Percentiles rank a stretch among this genome's conserved stretches.
Evolutionary conservation across 2,329 filamentous ascomycete species (phyloP).

Genomic region (Gaeumannomyces sp.): DNA sequence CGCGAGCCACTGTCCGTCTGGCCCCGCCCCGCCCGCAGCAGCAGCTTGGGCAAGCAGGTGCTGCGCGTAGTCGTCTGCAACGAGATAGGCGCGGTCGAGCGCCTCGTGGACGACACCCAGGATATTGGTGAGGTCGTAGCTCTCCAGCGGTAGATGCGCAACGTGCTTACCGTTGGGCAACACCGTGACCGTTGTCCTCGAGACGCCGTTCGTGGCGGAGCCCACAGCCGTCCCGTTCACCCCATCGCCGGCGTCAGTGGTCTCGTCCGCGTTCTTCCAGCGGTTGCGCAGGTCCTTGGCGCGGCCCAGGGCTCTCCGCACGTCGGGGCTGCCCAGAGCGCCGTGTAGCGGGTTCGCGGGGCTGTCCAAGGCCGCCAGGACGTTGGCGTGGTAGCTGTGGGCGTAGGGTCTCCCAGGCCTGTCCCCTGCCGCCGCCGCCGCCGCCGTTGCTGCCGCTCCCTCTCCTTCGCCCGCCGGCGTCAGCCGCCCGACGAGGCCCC

Average conservation of each 20-base stretch:
- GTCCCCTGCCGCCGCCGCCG: constrained; percentile 17
- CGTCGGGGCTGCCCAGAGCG: constrained; percentile 48
- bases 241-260: constrained; percentile 6
- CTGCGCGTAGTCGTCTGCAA: constrained; percentile 42
- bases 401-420: constrained; percentile 4
- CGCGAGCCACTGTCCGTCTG: background rate
- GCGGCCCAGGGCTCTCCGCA: constrained; percentile 51
- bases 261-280: constrained; percentile 62
- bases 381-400: constrained; percentile 61
- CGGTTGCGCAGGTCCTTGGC: constrained; percentile 67
- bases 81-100: constrained; percentile 49
- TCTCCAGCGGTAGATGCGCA: constrained; percentile 39
- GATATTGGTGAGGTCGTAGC: constrained; percentile 57
- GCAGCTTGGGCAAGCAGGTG: constrained; percentile 13
- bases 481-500: constrained; percentile 7
- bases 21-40: constrained; percentile 13
- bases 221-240: constrained; percentile 1
- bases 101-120: constrained; percentile 50
- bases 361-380: constrained; percentile 56
- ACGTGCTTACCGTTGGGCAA: constrained; percentile 3
- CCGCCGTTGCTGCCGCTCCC: constrained; percentile 16
- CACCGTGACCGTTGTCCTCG: constrained; percentile 17
- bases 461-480: constrained; percentile 8
- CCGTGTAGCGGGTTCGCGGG: constrained; percentile 48
- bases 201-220: constrained; percentile 23